Evolutionary conservation across 2,329 filamentous ascomycete species (phyloP).

Genomic region (Penicillium fuscoglaucum): DNA sequence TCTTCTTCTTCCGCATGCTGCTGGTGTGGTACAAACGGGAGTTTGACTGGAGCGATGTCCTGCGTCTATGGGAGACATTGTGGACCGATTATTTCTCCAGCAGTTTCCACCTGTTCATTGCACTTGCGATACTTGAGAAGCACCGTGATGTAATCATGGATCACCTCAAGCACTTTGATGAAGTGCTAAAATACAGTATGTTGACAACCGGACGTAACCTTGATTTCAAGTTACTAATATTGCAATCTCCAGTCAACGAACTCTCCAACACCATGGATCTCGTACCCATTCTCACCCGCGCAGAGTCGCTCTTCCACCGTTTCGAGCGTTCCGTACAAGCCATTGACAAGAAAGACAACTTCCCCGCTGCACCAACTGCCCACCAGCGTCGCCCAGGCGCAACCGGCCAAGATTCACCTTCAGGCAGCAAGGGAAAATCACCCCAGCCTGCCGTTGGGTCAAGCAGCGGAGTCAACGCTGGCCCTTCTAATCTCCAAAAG

Average conservation of each 20-base stretch:
- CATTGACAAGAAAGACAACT: slow-evolving; percentile 87
- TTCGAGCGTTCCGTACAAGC: slow-evolving; percentile 88
- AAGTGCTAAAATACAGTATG: slow-evolving; percentile 92
- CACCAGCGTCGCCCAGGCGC: slow-evolving; percentile 49
- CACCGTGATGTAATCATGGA: slow-evolving; percentile 96
- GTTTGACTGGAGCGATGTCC: slow-evolving; percentile 83
- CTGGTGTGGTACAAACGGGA: slow-evolving; percentile 99
- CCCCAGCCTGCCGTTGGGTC: slow-evolving; percentile 26
- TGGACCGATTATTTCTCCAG: slow-evolving; percentile 92
- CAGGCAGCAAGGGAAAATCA: slow-evolving; percentile 33
- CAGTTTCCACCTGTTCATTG: slow-evolving; percentile 92
- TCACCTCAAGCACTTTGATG: slow-evolving; percentile 91
- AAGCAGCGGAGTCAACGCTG: slow-evolving; percentile 27
- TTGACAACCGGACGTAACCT: slow-evolving; percentile 14
- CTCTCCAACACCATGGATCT: slow-evolving; percentile 91
- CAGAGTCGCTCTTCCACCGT: slow-evolving; percentile 81
- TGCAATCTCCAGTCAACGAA: slow-evolving; percentile 71
- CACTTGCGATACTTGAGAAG: slow-evolving; percentile 90
- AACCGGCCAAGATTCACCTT: slow-evolving; percentile 17
- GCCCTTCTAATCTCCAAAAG: slow-evolving; percentile 21
- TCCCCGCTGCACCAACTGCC: slow-evolving; percentile 60
- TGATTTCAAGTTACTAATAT: slow-evolving; percentile 11
- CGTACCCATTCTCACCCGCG: slow-evolving; percentile 78
- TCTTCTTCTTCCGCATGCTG: slow-evolving; percentile 99
- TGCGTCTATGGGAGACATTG: slow-evolving; percentile 85